Evolutionary conservation across 768 basidiomycete species (phyloP).

Genomic region (Tubosaeta sp.): DNA sequence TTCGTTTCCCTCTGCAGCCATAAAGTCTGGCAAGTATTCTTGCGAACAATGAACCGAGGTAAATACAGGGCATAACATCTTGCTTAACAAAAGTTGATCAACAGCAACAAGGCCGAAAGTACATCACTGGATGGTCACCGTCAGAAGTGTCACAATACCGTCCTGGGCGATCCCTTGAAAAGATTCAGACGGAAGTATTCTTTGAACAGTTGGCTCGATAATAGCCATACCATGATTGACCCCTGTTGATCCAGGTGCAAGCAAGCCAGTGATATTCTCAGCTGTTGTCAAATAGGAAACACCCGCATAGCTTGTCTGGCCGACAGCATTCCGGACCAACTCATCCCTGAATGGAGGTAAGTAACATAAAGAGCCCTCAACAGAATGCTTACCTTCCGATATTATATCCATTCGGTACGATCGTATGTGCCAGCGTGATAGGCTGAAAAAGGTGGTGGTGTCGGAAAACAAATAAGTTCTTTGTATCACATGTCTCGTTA

Average conservation of each 20-base stretch:
- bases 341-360: conserved; percentile 26
- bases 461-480: not conserved
- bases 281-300: conserved; percentile 47
- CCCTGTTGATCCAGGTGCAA: conserved; percentile 47
- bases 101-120: no score
- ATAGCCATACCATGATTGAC: conserved; percentile 45
- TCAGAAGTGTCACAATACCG: conserved; percentile 51
- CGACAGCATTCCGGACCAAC: conserved; percentile 37
- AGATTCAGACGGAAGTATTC: not conserved
- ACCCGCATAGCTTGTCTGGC: conserved; percentile 38
- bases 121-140: conserved; percentile 40
- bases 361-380: not conserved
- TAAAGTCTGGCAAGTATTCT: no score
- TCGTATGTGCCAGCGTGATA: conserved; percentile 33
- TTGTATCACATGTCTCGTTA: not conserved
- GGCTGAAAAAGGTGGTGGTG: conserved; percentile 15
- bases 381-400: conserved; percentile 34
- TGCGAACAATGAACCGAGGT: no score
- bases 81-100: no score
- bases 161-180: conserved; percentile 51
- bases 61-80: no score
- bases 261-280: conserved; percentile 47
- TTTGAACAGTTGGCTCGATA: not conserved
- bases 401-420: conserved; percentile 46
- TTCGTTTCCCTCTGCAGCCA: no score